phyloP scores from a whole-genome alignment of 805 yeast species.

The Ogataea paradorogensis region DNA sequence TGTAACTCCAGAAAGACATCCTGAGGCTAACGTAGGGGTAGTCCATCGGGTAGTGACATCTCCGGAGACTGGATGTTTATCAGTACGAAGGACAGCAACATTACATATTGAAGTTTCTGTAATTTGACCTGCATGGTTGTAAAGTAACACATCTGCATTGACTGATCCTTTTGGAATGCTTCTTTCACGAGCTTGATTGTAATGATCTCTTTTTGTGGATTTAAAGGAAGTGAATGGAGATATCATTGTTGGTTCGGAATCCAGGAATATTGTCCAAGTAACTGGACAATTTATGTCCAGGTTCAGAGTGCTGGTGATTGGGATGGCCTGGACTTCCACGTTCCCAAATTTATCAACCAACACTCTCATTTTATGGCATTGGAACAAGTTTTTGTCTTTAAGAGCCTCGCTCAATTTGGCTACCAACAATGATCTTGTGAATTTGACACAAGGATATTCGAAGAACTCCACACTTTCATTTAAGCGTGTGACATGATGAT shows the following conservation, averaged over 20 bases:
- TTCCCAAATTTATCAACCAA: conserved; percentile 32
- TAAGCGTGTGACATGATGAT: conserved; percentile 62
- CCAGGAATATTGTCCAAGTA: conserved; percentile 63
- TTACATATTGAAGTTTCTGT: conserved; percentile 85
- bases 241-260: conserved; percentile 46
- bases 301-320: conserved; percentile 5
- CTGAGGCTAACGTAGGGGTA: conserved; percentile 76
- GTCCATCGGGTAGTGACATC: conserved; percentile 52
- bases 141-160: conserved; percentile 64
- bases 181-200: conserved; percentile 59
- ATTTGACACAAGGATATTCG: conserved; percentile 34
- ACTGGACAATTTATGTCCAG: conserved; percentile 9
- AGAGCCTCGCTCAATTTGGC: conserved; percentile 39
- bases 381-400: conserved; percentile 25
- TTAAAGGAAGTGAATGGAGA: conserved; percentile 86
- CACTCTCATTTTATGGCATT: conserved; percentile 48
- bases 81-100: conserved; percentile 56
- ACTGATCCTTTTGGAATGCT: conserved; percentile 32
- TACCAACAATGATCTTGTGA: conserved; percentile 44
- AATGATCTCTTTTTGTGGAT: conserved; percentile 69
- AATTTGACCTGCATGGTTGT: conserved; percentile 56
- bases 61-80: conserved; percentile 28
- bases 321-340: conserved; percentile 34
- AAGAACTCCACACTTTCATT: conserved; percentile 54
- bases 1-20: conserved; percentile 83